phyloP scores from a whole-genome alignment of 345 rosid genomes.

The Ricinus communis region DNA sequence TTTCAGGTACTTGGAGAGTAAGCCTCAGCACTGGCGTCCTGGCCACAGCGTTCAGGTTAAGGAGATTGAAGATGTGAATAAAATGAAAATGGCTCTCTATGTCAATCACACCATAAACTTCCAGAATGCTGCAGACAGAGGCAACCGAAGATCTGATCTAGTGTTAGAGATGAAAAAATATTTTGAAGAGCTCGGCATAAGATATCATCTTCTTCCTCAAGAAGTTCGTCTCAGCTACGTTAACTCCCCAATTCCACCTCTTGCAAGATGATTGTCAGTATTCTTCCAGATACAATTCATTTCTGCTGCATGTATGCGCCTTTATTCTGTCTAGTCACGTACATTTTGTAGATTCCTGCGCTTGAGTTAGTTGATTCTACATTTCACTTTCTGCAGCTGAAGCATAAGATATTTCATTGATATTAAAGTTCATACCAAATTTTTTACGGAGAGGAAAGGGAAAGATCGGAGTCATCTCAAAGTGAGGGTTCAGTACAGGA shows the following conservation, averaged over 20 bases:
- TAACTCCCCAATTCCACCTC: constrained; percentile 15
- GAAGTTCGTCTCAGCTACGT: constrained; percentile 44
- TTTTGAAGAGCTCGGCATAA: constrained; percentile 56
- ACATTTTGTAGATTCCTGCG: no score
- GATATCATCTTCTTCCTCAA: constrained; percentile 64
- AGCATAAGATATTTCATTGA: no score
- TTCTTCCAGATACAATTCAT: not conserved
- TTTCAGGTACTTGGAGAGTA: constrained; percentile 67
- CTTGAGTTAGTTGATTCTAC: no score
- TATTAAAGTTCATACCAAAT: no score
- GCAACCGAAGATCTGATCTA: constrained; percentile 55
- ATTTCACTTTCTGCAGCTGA: no score
- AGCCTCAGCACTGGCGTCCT: constrained; percentile 61
- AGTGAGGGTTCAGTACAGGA: no score
- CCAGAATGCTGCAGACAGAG: constrained; percentile 57
- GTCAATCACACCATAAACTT: constrained; percentile 66
- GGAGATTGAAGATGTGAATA: constrained; percentile 72
- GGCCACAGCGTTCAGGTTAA: constrained; percentile 49
- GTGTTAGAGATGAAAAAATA: constrained; percentile 52
- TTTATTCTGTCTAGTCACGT: no score
- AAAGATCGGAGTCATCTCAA: no score
- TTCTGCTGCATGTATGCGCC: not conserved
- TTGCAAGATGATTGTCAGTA: constrained; percentile 5
- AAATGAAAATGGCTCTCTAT: constrained; percentile 62
- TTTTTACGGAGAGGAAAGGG: no score